These are phyloP conservation scores for Sporobolomyces phaffii DNA, from an alignment of 768 basidiomycete genomes.

Conservation along the genomic window DNA sequence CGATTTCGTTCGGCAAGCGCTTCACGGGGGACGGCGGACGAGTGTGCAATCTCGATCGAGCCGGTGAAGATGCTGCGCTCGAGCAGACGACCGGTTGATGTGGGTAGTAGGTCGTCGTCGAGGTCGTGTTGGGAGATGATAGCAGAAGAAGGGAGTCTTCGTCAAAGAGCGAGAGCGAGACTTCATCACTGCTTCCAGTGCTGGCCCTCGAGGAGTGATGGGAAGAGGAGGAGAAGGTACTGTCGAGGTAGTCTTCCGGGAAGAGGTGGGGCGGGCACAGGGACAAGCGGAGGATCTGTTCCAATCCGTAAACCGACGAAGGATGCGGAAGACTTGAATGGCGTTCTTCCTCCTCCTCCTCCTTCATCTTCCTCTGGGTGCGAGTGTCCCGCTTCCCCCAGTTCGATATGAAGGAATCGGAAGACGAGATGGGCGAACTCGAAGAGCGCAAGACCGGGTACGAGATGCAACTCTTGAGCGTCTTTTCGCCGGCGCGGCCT, in stretches of 20 bases:
- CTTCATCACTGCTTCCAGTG: neutral
- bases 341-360: conserved; percentile 20
- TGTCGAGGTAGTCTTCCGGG: neutral
- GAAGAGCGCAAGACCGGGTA: neutral
- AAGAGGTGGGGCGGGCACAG: conserved; percentile 5
- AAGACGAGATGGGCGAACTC: neutral
- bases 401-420: neutral
- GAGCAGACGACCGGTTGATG: neutral
- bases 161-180: conserved; percentile 5
- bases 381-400: too few relatives aligned
- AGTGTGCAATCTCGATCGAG: neutral
- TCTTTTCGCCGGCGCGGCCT: neutral
- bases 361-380: neutral
- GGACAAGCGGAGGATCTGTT: neutral
- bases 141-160: neutral
- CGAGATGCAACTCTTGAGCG: conserved; percentile 5
- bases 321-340: neutral
- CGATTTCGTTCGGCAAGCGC: neutral
- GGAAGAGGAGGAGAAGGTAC: neutral
- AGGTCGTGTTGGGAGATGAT: too few relatives aligned
- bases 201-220: neutral
- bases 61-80: neutral
- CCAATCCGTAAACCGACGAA: neutral
- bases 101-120: neutral
- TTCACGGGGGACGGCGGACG: neutral